Conservation (phyloP, 106 monocot genomes). For the Platanthera guangdongensis region DNA sequence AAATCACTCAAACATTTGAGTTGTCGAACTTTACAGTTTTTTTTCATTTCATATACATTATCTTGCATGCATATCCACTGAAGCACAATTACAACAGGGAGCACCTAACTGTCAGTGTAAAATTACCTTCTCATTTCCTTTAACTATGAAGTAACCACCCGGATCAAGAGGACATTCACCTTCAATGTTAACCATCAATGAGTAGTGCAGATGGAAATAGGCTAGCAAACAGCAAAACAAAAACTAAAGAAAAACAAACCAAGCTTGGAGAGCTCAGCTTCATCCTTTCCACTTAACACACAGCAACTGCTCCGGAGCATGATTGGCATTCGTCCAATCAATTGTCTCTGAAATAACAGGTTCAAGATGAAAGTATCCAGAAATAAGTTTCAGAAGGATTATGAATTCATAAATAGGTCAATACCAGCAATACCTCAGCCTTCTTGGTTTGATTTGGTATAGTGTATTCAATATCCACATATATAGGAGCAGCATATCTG, state of each 20-base stretch:
- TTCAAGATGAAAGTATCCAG: not conserved
- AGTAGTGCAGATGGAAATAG: not conserved
- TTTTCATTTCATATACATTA: no score
- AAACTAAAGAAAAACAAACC: constrained; percentile 29
- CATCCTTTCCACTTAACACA: constrained; percentile 74
- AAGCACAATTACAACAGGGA: no score
- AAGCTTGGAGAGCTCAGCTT: constrained; percentile 80
- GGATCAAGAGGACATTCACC: constrained; percentile 99
- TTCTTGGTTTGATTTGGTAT: constrained; percentile 43
- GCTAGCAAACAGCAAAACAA: not conserved
- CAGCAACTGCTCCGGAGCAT: constrained; percentile 84
- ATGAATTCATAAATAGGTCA: not conserved
- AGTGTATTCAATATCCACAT: constrained; percentile 68
- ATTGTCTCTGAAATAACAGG: constrained; percentile 22
- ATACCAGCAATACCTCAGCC: constrained; percentile 19
- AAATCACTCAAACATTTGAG: no score
- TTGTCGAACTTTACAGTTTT: no score
- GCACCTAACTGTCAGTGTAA: not conserved
- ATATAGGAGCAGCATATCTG: constrained; percentile 78
- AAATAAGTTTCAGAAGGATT: not conserved
- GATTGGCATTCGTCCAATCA: constrained; percentile 80
- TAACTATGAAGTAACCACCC: constrained; percentile 91
- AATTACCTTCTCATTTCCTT: constrained; percentile 88
- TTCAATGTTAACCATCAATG: constrained; percentile 8
- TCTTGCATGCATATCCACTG: no score